Evolutionary conservation across 2,329 filamentous ascomycete genomes (phyloP).

Genomic region (Chrysosporium keratinophilum): DNA sequence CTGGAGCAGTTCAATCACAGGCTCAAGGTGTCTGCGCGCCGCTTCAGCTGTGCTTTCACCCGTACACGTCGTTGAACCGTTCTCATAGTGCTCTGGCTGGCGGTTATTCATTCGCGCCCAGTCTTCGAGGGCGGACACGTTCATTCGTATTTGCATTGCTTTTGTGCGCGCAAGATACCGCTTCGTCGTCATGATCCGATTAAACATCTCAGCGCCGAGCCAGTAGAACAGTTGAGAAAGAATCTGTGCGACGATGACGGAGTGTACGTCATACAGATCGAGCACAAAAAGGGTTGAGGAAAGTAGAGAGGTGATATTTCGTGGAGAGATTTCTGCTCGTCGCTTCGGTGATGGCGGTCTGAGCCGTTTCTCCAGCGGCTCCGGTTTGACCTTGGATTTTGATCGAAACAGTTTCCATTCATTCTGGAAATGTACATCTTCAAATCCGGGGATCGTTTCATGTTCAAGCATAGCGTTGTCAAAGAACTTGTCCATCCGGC

Average conservation of each 20-base stretch:
- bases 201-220: slow-evolving; percentile 93
- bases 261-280: slow-evolving; percentile 97
- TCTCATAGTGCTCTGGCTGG: slow-evolving; percentile 89
- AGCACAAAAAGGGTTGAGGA: slow-evolving; percentile 95
- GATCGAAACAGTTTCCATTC: slow-evolving; percentile 97
- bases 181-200: slow-evolving; percentile 91
- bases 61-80: slow-evolving; percentile 71
- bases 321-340: slow-evolving; percentile 78
- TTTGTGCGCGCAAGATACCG: slow-evolving; percentile 93
- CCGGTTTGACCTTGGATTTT: slow-evolving; percentile 77
- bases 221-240: slow-evolving; percentile 90
- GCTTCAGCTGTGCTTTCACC: slow-evolving; percentile 83
- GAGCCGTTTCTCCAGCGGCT: slow-evolving; percentile 81
- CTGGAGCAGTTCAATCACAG: slow-evolving; percentile 85
- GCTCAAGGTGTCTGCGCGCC: slow-evolving; percentile 71
- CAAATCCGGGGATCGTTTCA: slow-evolving; percentile 94
- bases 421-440: slow-evolving; percentile 93
- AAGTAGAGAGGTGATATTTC: slow-evolving; percentile 89
- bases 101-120: slow-evolving; percentile 92
- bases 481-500: slow-evolving; percentile 89
- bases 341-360: slow-evolving; percentile 88
- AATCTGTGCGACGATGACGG: slow-evolving; percentile 86
- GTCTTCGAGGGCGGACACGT: slow-evolving; percentile 86
- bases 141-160: slow-evolving; percentile 99
- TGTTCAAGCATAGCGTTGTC: slow-evolving; percentile 93